These are phyloP conservation scores for Kentomonas sorsogonicus DNA, from an alignment of 208 protist genomes.

Conservation along the genomic window DNA sequence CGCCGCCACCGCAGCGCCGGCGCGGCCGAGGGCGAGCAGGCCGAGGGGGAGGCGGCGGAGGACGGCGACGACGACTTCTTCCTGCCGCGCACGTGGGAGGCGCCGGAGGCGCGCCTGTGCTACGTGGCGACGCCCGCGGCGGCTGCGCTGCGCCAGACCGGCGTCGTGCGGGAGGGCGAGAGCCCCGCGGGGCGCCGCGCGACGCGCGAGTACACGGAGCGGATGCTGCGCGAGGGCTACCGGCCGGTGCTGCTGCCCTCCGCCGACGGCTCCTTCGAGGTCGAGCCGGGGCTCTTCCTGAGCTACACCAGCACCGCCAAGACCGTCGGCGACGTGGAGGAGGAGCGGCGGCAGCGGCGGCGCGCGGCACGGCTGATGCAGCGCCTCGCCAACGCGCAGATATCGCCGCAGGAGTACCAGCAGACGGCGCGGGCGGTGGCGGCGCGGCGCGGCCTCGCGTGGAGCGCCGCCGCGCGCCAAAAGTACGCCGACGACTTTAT, in stretches of 20 bases:
- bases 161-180: background rate
- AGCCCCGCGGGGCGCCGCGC: too few species aligned
- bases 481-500: conserved; percentile 7
- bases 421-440: too few species aligned
- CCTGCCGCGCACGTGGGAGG: background rate
- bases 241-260: conserved; percentile 30
- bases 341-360: conserved; percentile 9
- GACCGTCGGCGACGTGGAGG: background rate
- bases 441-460: too few species aligned
- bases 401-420: too few species aligned
- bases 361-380: too few species aligned
- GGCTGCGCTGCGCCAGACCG: background rate
- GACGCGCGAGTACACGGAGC: conserved; percentile 3
- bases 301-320: conserved; percentile 10
- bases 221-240: conserved; percentile 19
- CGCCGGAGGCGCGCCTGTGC: background rate
- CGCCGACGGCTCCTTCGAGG: conserved; percentile 43
- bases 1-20: too few species aligned
- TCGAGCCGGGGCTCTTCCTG: conserved; percentile 75
- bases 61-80: background rate
- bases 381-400: too few species aligned
- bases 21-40: background rate
- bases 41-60: background rate
- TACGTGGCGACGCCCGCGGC: background rate
- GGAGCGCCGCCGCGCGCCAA: too few species aligned